Evolutionary conservation across 2,329 filamentous ascomycete species (phyloP).

Genomic region (Myriosclerotinia curreyana): DNA sequence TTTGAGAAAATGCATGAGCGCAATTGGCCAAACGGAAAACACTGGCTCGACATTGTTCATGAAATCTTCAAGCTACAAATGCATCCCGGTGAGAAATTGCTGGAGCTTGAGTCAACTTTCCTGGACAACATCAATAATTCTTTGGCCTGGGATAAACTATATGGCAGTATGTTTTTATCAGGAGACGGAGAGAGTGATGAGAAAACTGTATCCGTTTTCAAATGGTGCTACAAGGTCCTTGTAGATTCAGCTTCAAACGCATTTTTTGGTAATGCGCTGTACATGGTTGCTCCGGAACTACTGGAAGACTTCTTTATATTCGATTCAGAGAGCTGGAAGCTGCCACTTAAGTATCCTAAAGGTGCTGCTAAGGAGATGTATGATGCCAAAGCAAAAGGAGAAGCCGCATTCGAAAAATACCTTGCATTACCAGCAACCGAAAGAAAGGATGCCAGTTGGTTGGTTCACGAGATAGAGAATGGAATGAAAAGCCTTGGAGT

Average conservation of each 20-base stretch:
- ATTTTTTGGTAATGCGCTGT: neutral
- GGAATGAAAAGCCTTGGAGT: too few species aligned
- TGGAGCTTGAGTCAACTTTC: neutral
- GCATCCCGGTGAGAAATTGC: neutral
- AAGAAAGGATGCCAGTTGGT: too few species aligned
- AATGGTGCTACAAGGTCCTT: slow-evolving; percentile 3
- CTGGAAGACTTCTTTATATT: slow-evolving; percentile 1
- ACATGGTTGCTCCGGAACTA: neutral
- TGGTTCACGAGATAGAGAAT: too few species aligned
- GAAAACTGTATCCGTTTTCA: neutral
- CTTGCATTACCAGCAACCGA: neutral
- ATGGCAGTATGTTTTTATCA: neutral
- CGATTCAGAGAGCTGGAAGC: slow-evolving; percentile 3
- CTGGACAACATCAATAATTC: neutral
- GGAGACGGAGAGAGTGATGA: neutral
- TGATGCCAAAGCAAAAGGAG: slow-evolving; percentile 1
- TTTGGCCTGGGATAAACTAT: neutral
- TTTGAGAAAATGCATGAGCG: slow-evolving; percentile 1
- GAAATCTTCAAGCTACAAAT: slow-evolving; percentile 4
- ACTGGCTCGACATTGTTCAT: slow-evolving; percentile 8
- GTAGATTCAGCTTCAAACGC: neutral
- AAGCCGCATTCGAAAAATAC: slow-evolving; percentile 8
- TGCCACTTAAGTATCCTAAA: slow-evolving; percentile 3
- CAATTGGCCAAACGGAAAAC: neutral
- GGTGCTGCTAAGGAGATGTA: neutral